Evolutionary conservation across 352 stramenopile species (phyloP), one percentile per base, ranked within the genome.

Genomic region (Phytophthora foliorum): DNA sequence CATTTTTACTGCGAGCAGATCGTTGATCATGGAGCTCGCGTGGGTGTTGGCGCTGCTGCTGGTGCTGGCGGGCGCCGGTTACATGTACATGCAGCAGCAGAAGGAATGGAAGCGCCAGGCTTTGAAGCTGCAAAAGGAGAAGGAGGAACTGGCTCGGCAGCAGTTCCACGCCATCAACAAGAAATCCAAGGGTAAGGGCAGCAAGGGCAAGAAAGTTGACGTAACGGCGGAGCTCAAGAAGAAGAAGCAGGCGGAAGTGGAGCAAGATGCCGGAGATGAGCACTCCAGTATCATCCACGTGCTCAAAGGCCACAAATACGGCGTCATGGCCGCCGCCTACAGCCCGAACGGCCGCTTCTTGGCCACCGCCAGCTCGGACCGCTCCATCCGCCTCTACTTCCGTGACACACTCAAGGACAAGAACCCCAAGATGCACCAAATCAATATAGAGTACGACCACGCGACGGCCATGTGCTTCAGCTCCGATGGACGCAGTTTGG

Each of bases 391-490:
- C 19, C 50, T 95, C 31, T 90, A 91, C 38, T 71, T 88, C 51
- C 82, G 87, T 45, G 87, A 92, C 7, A 78, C 75, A 19, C 69
- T 95, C 16, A 73, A 71, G 9, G 80, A 89, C 55, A 88, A 91
- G 61, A 89, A 88, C 65, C 70, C 81, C 16, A 81, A 81, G 29
- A 56, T 80, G 32, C 82, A 92, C 48, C 69, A 77, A 24, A 92
- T 95, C 63, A 84, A 79, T 42, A 88, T 92, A 29, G 85, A 93
- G 65, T 95, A 93, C 61, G 87, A 95, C 50, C 81, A 95, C 55
- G 87, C 69, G 2, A 93, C 87, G 0, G 83, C 87, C 8, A 78
- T 93, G 64, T 86, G 65, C 34, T 95, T 95, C 53, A 93, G 85
- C 65, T 88, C 78, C 0, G 87, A 95, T 38, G 87, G 87, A 49